A percentile compares a stretch with the other conserved stretches of the same genome.
These are phyloP conservation scores for Fomitopsis schrenkii DNA, from an alignment of 1,284 basidiomycete genomes.

Conservation along the genomic window DNA sequence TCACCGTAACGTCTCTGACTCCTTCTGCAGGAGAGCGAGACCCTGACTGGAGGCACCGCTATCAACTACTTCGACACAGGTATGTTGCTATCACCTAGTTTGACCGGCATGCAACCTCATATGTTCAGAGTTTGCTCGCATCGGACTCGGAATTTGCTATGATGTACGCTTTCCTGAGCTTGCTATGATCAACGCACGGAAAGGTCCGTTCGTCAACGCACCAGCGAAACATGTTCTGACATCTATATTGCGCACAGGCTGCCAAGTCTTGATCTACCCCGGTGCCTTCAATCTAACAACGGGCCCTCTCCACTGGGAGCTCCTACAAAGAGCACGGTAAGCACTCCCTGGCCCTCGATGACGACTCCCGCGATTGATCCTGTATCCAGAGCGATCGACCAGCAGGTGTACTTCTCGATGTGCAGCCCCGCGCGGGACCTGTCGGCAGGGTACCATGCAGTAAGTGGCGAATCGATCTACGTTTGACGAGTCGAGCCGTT, in stretches of 20 bases:
- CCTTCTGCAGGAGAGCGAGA: constrained; percentile 81
- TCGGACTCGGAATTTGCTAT: constrained; percentile 91
- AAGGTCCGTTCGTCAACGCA: constrained; percentile 46
- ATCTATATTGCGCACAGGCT: constrained; percentile 48
- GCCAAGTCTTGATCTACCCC: constrained; percentile 89
- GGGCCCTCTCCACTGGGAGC: constrained; percentile 95
- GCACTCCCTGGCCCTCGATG: constrained; percentile 9
- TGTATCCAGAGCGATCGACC: constrained; percentile 79
- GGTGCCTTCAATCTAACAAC: constrained; percentile 90
- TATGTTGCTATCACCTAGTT: constrained; percentile 25
- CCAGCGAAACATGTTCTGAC: not conserved
- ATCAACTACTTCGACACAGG: constrained; percentile 89
- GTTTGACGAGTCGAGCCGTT: not conserved
- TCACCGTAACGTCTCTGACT: not conserved
- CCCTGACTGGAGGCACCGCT: constrained; percentile 76
- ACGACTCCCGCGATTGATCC: not conserved
- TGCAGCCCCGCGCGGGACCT: constrained; percentile 92
- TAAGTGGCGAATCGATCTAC: constrained; percentile 34
- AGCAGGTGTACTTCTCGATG: constrained; percentile 94
- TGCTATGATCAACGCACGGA: constrained; percentile 86
- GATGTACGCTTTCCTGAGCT: constrained; percentile 95
- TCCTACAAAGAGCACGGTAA: constrained; percentile 84
- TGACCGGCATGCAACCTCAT: not conserved
- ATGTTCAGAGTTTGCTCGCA: constrained; percentile 74
- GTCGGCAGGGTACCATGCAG: constrained; percentile 81